Base-by-base conservation (phyloP, 2,329 filamentous ascomycete genomes). In the Aphanocladium album region DNA sequence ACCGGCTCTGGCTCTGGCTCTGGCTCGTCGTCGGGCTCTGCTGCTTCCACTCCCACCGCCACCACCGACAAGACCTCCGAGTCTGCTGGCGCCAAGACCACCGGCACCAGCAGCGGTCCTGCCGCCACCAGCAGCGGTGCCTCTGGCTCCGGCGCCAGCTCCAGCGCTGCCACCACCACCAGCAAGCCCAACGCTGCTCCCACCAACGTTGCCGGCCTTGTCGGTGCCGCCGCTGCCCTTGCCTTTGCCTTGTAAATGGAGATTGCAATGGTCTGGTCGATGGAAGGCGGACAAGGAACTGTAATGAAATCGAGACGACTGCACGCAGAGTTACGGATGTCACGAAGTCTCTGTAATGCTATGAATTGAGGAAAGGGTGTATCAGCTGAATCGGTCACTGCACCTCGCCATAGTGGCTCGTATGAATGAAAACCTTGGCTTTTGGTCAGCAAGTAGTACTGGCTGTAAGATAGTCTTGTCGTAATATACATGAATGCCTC, bases 171-270 rank as follows among this genome's bases (percentile, higher is more conserved):
- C n/a, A 37, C 52, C 33, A 56, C 45, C 41, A 39, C 41, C 60
- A 53, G 21, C 43, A 55, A 25, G 30, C 21, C 57, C 39, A 49
- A 30, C 19, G 58, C 57, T 25, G 57, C 62, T 8, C 43, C 59
- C 16, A 50, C 43, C 57, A 33, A 60, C 17, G 52, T 53, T 12
- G 62, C 51, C 16, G 60, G 62, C 41, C 14, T 60, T n/a, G 47
- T 58, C 19, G 62, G 60, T 41, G 62, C 62, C 9, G 60, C 56
- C 8, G 57, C 54, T 25, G 62, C 57, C 30, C 53, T 64, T 55
- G 53, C 51, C 45, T 56, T 60, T 60, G 59, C 52, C 43, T 35
- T 60, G 25, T 60, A 60, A 45, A 60, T 7, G 14, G 19, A 1
- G 2, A 49, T 16, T 30, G 14, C 14, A 9, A 9, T 33, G 2